A percentile compares a stretch with the other conserved stretches of the same genome.
Conservation (phyloP, 768 basidiomycete genomes). For the Mycena capillaripes region DNA sequence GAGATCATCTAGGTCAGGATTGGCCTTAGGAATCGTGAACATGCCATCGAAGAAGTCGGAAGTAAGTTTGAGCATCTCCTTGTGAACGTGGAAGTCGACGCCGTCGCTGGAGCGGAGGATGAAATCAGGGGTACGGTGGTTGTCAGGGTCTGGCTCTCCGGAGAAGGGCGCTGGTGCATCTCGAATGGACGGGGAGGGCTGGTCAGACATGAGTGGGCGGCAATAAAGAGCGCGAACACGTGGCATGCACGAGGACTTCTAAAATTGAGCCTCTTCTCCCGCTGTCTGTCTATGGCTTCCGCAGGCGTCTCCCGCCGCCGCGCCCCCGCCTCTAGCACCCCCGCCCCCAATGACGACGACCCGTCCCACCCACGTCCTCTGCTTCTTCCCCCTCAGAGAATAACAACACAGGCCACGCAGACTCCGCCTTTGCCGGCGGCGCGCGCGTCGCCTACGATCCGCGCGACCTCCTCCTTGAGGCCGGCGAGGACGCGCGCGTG, state of each 20-base stretch:
- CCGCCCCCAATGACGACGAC: no score
- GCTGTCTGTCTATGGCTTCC: no score
- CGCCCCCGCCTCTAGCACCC: no score
- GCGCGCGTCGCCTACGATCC: slow-evolving; percentile 68
- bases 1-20: not conserved
- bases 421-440: slow-evolving; percentile 88
- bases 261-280: no score
- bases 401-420: slow-evolving; percentile 65
- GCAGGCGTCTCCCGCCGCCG: no score
- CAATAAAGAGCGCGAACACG: not conserved
- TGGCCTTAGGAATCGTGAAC: not conserved
- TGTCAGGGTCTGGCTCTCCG: not conserved
- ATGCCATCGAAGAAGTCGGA: slow-evolving; percentile 2
- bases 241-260: no score
- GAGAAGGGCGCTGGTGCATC: not conserved
- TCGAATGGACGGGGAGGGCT: not conserved
- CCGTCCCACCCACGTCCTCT: no score
- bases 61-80: slow-evolving; percentile 2
- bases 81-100: slow-evolving; percentile 9
- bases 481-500: slow-evolving; percentile 70
- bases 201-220: not conserved
- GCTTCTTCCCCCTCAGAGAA: not conserved
- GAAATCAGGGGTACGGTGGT: not conserved
- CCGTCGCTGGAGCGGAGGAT: slow-evolving; percentile 14
- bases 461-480: slow-evolving; percentile 83